Evolutionary conservation across 192 early-diverging fungal species (phyloP).

Genomic region (Podila minutissima): DNA sequence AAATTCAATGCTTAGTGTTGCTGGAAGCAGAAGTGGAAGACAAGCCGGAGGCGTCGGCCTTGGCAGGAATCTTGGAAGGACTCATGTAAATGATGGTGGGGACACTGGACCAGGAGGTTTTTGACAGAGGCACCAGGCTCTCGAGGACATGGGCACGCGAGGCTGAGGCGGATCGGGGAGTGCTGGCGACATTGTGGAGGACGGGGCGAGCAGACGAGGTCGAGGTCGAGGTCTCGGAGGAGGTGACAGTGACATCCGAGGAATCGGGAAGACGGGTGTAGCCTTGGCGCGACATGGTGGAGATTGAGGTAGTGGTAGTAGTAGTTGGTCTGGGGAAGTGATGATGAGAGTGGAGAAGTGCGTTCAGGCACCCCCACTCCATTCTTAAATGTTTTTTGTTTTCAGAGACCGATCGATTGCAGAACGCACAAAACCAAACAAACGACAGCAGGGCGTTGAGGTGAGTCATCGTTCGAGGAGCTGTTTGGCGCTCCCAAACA

Average conservation of each 20-base stretch:
- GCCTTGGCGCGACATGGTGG: not conserved
- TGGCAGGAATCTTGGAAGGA: not conserved
- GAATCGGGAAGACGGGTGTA: not conserved
- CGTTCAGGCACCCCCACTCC: too few species aligned
- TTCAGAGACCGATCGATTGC: too few species aligned
- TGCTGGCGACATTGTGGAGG: not conserved
- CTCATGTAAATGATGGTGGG: not conserved
- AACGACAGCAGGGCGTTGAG: too few species aligned
- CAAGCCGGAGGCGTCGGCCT: not conserved
- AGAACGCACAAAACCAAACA: too few species aligned
- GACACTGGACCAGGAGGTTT: not conserved
- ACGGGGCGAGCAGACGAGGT: not conserved
- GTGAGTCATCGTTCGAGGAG: too few species aligned
- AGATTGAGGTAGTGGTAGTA: not conserved
- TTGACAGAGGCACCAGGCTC: not conserved
- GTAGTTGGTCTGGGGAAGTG: too few species aligned
- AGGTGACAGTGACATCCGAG: not conserved
- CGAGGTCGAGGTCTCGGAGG: not conserved
- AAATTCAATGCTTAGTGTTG: too few species aligned
- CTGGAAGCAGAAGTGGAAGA: not conserved
- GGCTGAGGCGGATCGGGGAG: not conserved
- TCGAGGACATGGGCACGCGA: not conserved
- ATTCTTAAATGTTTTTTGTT: too few species aligned
- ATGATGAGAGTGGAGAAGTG: too few species aligned
- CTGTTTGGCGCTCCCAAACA: too few species aligned